These are phyloP conservation scores for Rehmannia glutinosa DNA, from an alignment of 257 asterid species.

Conservation along the genomic window DNA sequence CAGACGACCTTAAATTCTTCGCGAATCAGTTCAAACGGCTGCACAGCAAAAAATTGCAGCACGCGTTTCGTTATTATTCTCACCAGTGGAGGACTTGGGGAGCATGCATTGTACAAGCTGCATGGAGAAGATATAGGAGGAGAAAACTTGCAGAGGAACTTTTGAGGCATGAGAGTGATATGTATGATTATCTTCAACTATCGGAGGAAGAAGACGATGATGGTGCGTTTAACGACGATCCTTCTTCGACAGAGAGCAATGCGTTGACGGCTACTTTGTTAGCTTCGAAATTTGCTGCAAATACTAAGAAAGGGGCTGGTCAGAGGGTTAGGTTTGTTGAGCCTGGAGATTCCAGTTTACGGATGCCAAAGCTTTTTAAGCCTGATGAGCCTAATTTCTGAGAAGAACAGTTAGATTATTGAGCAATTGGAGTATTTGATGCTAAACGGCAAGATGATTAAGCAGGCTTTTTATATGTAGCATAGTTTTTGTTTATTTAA, in stretches of 20 bases:
- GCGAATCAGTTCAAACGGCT: conserved; percentile 70
- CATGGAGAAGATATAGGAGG: conserved; percentile 50
- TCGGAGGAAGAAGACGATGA: conserved; percentile 22
- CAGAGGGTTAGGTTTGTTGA: conserved; percentile 33
- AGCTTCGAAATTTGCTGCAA: conserved; percentile 68
- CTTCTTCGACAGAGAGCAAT: conserved; percentile 9
- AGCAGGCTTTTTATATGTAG: too few relatives aligned
- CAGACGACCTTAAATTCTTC: conserved; percentile 74
- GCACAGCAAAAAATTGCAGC: conserved; percentile 83
- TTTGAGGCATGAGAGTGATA: conserved; percentile 50
- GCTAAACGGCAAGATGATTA: too few relatives aligned
- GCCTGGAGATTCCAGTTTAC: conserved; percentile 32
- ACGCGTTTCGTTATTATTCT: conserved; percentile 72
- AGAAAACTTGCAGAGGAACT: conserved; percentile 55
- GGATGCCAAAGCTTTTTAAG: conserved; percentile 69
- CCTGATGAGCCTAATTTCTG: conserved; percentile 70
- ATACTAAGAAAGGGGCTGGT: conserved; percentile 41
- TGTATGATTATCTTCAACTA: conserved; percentile 21
- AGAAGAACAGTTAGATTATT: background rate
- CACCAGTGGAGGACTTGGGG: conserved; percentile 97
- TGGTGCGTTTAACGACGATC: background rate
- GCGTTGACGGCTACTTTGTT: conserved; percentile 43
- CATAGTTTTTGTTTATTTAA: too few relatives aligned
- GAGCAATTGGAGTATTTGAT: too few relatives aligned
- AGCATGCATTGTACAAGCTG: conserved; percentile 68